Evolutionary conservation across 179 eudicot species (phyloP).

Genomic region (Spergularia azorica): DNA sequence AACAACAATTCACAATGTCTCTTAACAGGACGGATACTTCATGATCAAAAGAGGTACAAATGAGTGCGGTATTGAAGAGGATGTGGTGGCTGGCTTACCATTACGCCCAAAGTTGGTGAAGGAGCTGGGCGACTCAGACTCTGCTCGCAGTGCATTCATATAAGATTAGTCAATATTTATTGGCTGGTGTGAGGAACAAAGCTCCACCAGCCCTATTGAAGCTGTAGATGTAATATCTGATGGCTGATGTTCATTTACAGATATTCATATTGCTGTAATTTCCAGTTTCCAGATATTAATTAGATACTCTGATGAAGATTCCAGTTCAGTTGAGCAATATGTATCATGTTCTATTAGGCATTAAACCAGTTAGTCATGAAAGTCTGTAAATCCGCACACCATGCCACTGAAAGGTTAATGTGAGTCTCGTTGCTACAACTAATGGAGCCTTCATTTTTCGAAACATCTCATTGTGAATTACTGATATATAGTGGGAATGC

Average conservation of each 20-base stretch:
- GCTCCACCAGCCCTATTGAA: neutral
- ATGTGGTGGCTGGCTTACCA: conserved; percentile 72
- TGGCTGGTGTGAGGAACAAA: neutral
- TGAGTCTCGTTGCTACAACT: no score
- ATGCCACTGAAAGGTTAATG: no score
- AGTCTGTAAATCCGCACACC: no score
- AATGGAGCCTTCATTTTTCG: no score
- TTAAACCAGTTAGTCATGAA: no score
- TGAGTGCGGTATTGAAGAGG: conserved; percentile 81
- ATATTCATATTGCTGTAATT: neutral
- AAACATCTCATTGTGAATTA: no score
- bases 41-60: conserved; percentile 81
- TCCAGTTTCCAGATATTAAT: no score
- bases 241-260: conserved; percentile 2
- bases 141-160: conserved; percentile 34
- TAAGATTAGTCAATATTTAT: conserved; percentile 13
- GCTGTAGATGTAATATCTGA: conserved; percentile 1
- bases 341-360: no score
- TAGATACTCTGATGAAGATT: no score
- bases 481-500: no score
- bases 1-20: neutral
- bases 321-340: no score
- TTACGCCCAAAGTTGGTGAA: conserved; percentile 53
- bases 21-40: conserved; percentile 85
- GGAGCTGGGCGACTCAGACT: conserved; percentile 31